A percentile compares a stretch with the other conserved stretches of the same genome.
phyloP scores from a whole-genome alignment of 2,329 filamentous ascomycete species.

The Hymenoscyphus infarciens region DNA sequence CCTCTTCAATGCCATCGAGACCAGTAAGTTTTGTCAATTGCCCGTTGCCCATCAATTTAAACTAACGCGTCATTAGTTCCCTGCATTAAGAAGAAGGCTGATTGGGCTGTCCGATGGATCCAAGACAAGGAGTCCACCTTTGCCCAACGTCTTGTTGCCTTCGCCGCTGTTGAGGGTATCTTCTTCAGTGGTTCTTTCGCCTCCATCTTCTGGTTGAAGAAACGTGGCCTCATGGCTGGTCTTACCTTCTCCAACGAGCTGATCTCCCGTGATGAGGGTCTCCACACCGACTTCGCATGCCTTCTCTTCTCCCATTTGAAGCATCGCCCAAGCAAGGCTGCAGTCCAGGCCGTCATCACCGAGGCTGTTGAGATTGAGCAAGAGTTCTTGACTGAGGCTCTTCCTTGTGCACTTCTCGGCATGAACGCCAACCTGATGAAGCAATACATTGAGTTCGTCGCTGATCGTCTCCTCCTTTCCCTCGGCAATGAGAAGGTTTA shows the following conservation, averaged over 20 bases:
- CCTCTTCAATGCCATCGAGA: slow-evolving; percentile 98
- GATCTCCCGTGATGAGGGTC: slow-evolving; percentile 98
- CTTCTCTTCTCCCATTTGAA: slow-evolving; percentile 96
- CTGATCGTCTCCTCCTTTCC: slow-evolving; percentile 86
- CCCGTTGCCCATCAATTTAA: not conserved
- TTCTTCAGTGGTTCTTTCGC: slow-evolving; percentile 99
- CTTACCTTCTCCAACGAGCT: slow-evolving; percentile 99
- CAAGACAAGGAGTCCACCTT: slow-evolving; percentile 90
- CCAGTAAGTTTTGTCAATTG: slow-evolving; percentile 59
- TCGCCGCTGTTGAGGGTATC: slow-evolving; percentile 97
- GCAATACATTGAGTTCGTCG: slow-evolving; percentile 99
- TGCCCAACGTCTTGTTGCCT: slow-evolving; percentile 90
- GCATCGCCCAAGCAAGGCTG: slow-evolving; percentile 77
- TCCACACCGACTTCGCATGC: slow-evolving; percentile 99
- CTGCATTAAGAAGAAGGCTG: slow-evolving; percentile 96
- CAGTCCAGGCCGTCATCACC: slow-evolving; percentile 83
- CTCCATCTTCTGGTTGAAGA: slow-evolving; percentile 99
- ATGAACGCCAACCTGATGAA: slow-evolving; percentile 99
- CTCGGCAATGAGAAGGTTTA: slow-evolving; percentile 95
- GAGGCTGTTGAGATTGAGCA: slow-evolving; percentile 95
- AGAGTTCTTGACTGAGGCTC: slow-evolving; percentile 94
- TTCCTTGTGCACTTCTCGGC: slow-evolving; percentile 87
- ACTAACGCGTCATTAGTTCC: slow-evolving; percentile 58
- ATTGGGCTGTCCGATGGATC: slow-evolving; percentile 97
- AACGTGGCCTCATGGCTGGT: slow-evolving; percentile 97